phyloP scores from a whole-genome alignment of 1,284 basidiomycete species.

The Somion occarium region DNA sequence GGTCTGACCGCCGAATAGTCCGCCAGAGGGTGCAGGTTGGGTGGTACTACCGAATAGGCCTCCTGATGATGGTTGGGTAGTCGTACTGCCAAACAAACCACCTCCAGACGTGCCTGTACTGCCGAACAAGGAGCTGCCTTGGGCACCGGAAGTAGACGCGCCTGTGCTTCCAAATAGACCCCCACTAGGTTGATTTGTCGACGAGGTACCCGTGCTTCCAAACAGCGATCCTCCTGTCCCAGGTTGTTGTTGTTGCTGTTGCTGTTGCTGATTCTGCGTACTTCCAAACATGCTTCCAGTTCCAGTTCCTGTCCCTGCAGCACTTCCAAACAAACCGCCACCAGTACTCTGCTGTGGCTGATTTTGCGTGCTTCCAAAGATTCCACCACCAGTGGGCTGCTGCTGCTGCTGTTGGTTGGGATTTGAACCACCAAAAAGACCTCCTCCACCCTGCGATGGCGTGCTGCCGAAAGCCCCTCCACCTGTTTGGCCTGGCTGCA shows the following conservation, averaged over 20 bases:
- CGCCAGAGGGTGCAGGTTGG: constrained; percentile 14
- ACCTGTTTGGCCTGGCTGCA: constrained; percentile 11
- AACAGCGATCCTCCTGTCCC: constrained; percentile 16
- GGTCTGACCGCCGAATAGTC: constrained; percentile 18
- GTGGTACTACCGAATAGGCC: constrained; percentile 9
- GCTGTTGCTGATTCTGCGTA: neutral
- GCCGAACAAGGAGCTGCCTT: constrained; percentile 20
- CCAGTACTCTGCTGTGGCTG: constrained; percentile 11
- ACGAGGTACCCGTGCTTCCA: constrained; percentile 8
- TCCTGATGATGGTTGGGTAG: neutral
- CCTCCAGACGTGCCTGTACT: constrained; percentile 13
- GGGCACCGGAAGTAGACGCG: constrained; percentile 10
- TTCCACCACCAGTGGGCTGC: constrained; percentile 10
- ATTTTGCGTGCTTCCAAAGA: constrained; percentile 16
- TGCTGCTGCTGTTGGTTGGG: constrained; percentile 10
- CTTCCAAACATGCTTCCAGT: constrained; percentile 3
- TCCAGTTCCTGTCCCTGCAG: neutral
- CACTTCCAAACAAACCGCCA: constrained; percentile 18
- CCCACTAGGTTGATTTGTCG: constrained; percentile 6
- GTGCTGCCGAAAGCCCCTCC: constrained; percentile 15
- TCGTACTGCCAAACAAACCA: constrained; percentile 14
- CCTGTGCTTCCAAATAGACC: constrained; percentile 14
- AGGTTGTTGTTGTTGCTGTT: constrained; percentile 17
- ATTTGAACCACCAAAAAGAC: constrained; percentile 9
- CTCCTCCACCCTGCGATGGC: constrained; percentile 5